Conservation (phyloP, 148 eudicot genomes). For the Rhododendron simsii region DNA sequence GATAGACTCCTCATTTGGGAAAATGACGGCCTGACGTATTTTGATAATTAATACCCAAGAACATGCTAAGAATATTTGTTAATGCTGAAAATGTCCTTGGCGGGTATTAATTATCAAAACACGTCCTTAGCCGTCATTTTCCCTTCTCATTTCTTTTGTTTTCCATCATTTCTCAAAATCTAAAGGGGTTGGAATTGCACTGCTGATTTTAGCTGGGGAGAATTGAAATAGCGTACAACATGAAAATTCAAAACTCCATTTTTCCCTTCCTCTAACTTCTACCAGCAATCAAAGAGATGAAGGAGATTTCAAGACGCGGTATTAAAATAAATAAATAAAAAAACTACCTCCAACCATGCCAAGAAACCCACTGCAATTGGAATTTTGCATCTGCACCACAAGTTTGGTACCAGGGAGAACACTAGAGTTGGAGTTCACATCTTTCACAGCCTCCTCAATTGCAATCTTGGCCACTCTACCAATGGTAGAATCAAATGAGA, state of each 20-base stretch:
- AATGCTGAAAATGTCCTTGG: too few species aligned
- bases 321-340: background rate
- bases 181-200: background rate
- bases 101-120: too few species aligned
- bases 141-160: background rate
- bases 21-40: too few species aligned
- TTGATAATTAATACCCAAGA: too few species aligned
- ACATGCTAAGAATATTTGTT: too few species aligned
- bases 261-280: background rate
- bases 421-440: conserved; percentile 64
- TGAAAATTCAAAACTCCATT: background rate
- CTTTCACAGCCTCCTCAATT: conserved; percentile 75
- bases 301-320: background rate
- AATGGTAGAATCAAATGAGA: conserved; percentile 75
- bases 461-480: conserved; percentile 91
- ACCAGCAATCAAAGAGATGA: background rate
- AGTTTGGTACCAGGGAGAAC: conserved; percentile 61
- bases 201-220: background rate
- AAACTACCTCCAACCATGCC: conserved; percentile 86
- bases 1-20: background rate
- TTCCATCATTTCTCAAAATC: background rate
- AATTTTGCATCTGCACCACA: conserved; percentile 36
- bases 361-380: conserved; percentile 82
- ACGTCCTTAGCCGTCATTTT: too few species aligned
- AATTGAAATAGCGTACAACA: background rate